These are phyloP conservation scores for Schizothecium vesticola DNA, from an alignment of 495 filamentous ascomycete genomes.

Conservation along the genomic window DNA sequence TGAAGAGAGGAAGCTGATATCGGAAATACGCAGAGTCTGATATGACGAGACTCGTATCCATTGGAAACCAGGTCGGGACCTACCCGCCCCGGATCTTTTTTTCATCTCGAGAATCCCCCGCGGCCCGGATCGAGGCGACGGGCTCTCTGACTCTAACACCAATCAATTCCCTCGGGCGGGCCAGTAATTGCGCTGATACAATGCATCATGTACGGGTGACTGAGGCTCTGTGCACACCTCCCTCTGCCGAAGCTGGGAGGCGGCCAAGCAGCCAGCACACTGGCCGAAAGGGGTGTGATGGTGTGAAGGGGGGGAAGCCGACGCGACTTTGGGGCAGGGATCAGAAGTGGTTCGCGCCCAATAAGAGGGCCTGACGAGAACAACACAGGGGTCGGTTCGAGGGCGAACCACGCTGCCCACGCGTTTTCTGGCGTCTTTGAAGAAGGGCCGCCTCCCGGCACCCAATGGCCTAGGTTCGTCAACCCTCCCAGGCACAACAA, in stretches of 20 bases:
- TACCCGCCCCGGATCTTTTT: background rate
- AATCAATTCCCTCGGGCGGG: background rate
- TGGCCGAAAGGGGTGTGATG: constrained; percentile 10
- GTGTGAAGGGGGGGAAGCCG: constrained; percentile 10
- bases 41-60: background rate
- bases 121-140: background rate
- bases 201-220: constrained; percentile 2
- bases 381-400: constrained; percentile 12
- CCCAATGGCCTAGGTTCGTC: constrained; percentile 19
- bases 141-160: background rate
- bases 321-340: constrained; percentile 32
- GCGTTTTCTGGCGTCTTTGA: constrained; percentile 24
- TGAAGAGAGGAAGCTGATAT: background rate
- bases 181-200: constrained; percentile 5
- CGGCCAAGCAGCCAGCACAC: background rate
- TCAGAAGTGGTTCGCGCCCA: constrained; percentile 31
- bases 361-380: constrained; percentile 27
- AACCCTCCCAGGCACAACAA: constrained; percentile 14
- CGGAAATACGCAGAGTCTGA: background rate
- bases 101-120: background rate
- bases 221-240: background rate
- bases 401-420: constrained; percentile 22
- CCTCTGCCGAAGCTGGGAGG: background rate
- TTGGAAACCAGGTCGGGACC: background rate
- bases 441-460: constrained; percentile 1